Percentiles rank a stretch among this genome's conserved stretches.
These are phyloP conservation scores for Daedaleopsis nitida DNA, from an alignment of 768 basidiomycete species.

Conservation along the genomic window DNA sequence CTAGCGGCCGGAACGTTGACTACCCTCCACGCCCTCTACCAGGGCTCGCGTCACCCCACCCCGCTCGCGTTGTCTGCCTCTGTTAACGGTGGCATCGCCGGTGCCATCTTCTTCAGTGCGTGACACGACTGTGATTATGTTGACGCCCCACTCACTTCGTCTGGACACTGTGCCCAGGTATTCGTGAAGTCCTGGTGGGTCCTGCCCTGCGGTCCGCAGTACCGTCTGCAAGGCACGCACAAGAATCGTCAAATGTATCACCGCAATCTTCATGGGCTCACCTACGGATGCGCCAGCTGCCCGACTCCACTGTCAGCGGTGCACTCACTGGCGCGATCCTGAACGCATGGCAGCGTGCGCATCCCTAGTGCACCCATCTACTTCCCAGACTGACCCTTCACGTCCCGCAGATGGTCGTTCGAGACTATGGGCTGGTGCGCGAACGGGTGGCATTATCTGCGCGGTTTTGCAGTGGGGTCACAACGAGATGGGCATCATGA, in stretches of 20 bases:
- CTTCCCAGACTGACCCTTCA: background rate
- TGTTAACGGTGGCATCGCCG: constrained; percentile 71
- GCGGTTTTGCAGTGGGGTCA: constrained; percentile 64
- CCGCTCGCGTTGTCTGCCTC: constrained; percentile 60
- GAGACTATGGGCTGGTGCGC: constrained; percentile 58
- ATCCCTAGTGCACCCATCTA: background rate
- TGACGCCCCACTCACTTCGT: background rate
- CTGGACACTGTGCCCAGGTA: constrained; percentile 43
- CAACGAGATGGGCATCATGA: constrained; percentile 66
- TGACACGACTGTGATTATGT: constrained; percentile 1
- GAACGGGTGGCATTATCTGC: constrained; percentile 61
- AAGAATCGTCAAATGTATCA: constrained; percentile 2
- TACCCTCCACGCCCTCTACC: constrained; percentile 48
- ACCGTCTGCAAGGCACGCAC: constrained; percentile 20
- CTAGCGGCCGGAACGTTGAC: constrained; percentile 50
- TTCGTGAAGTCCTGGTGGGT: constrained; percentile 75
- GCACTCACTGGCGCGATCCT: constrained; percentile 63
- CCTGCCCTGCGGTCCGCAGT: constrained; percentile 63
- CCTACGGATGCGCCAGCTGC: constrained; percentile 57
- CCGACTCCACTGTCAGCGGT: constrained; percentile 78
- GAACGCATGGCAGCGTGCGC: constrained; percentile 63
- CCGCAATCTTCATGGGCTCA: constrained; percentile 46
- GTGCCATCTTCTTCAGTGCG: constrained; percentile 80
- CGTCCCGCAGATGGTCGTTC: constrained; percentile 56
- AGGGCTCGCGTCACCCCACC: constrained; percentile 47